Evolutionary conservation across 345 rosid genomes (phyloP), one percentile per base, ranked within the genome.

Genomic region (Anacardium occidentale): DNA sequence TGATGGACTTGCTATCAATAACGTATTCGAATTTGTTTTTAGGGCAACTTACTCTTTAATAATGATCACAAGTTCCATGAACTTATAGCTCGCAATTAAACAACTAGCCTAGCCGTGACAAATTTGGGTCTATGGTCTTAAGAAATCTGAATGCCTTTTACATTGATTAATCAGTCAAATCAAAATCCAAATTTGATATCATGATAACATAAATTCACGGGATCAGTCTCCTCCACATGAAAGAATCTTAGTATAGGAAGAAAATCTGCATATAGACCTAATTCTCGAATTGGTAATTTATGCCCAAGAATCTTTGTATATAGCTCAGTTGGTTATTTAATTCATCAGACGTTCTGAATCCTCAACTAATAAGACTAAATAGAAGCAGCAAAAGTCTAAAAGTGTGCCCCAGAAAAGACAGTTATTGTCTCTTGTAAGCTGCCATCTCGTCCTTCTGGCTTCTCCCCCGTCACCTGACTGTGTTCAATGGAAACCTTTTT

Each of bases 201-300:
- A 67, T 32, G 34, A 66, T 45, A 59, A 34, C 51, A 54, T 34
- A 21, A 37, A 26, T 6, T 68, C 72, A 68, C 63, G 62, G 62
- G 72, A 9, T 37, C 37, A 10, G 10, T 68, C 63, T 20, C 20
- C 63, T 20, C 20, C 21, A 15, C 13, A 18, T 32, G 40, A 32
- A 50, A 65, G 25, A 25, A 47, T n/a, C n/a, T n/a, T 4, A 13
- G 3, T 45, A 2, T 4, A 34, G n/a, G 52, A 1, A 24, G 5
- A 25, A 47, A 64, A 45, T 24, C 34, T 59, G 63, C 63, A 59
- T 37, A 26, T 59, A 26, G 26, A 10, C 50, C 59, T 59, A 11
- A 11, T 75, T 25, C 3, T 3, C 67, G 0, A 34, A 34, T 34
- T 34, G 37, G 6, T n/a, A n/a, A n/a, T n/a, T n/a, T 0, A 34